Conservation (phyloP, 371 early-diverging fungal species). For the Blakeslea trispora region DNA sequence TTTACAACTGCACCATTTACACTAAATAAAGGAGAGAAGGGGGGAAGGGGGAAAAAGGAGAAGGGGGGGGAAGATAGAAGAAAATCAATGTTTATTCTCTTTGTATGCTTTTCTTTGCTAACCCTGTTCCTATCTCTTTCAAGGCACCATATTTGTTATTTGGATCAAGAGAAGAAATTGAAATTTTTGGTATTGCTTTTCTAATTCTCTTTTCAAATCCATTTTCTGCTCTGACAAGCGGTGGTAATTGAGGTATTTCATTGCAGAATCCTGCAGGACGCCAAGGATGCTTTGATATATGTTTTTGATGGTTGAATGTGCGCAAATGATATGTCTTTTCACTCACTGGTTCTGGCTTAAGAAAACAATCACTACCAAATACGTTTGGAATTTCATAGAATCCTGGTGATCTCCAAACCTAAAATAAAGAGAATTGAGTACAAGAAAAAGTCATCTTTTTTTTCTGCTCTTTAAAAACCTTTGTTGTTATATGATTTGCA, state of each 20-base stretch:
- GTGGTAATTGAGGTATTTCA: constrained; percentile 48
- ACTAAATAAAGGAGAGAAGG: constrained; percentile 15
- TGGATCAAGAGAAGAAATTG: constrained; percentile 44
- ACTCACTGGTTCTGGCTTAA: constrained; percentile 41
- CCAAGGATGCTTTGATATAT: constrained; percentile 52
- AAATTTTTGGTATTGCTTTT: constrained; percentile 45
- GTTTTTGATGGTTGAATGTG: constrained; percentile 33
- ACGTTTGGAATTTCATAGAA: constrained; percentile 51
- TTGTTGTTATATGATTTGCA: constrained; percentile 9
- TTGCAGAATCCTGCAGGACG: constrained; percentile 38
- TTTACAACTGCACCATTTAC: constrained; percentile 54
- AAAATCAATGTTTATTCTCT: neutral
- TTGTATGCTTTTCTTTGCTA: constrained; percentile 10
- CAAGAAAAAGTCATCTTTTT: neutral
- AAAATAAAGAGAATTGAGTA: constrained; percentile 9
- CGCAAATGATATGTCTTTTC: constrained; percentile 34
- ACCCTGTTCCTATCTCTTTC: constrained; percentile 57
- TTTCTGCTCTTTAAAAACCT: constrained; percentile 12
- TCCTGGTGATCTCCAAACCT: constrained; percentile 52
- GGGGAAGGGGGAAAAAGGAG: too few species aligned
- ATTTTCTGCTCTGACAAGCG: constrained; percentile 40
- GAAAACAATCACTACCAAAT: constrained; percentile 44
- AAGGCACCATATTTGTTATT: constrained; percentile 45
- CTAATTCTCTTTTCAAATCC: constrained; percentile 44
- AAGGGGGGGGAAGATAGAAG: too few species aligned